These are phyloP conservation scores for Xylaria intraflava DNA, from an alignment of 495 filamentous ascomycete species.

Conservation along the genomic window DNA sequence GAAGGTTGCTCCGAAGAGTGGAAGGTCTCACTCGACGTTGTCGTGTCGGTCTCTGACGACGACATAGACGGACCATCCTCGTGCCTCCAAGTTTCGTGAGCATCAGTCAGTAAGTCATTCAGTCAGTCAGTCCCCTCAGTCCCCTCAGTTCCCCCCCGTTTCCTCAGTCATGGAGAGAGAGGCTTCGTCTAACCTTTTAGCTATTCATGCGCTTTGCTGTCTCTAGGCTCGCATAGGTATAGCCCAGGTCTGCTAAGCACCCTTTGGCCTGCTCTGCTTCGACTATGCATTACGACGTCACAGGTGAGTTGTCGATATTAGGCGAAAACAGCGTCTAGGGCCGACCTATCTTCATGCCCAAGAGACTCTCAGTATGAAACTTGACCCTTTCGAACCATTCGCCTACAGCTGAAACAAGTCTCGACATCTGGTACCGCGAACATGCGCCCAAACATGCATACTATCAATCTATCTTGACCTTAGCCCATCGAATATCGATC, in stretches of 20 bases:
- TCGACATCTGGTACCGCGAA: slow-evolving; percentile 19
- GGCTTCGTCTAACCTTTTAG: neutral
- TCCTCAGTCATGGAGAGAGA: no score
- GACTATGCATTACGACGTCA: slow-evolving; percentile 12
- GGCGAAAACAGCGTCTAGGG: slow-evolving; percentile 6
- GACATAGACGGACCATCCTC: no score
- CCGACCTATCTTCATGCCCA: slow-evolving; percentile 1
- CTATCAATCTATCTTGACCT: slow-evolving; percentile 14
- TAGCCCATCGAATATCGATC: neutral
- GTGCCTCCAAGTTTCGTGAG: no score
- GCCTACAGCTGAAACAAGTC: slow-evolving; percentile 27
- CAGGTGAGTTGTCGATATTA: slow-evolving; percentile 11
- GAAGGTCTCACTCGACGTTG: neutral
- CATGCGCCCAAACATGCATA: neutral
- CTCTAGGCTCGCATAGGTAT: neutral
- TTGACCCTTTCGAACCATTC: slow-evolving; percentile 17
- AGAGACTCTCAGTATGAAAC: slow-evolving; percentile 15
- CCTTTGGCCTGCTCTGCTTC: neutral
- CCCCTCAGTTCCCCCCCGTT: neutral
- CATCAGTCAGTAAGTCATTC: neutral
- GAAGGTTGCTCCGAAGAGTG: no score
- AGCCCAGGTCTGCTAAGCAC: neutral
- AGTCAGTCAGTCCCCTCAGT: no score
- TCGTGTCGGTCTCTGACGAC: neutral
- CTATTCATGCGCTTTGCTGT: neutral